A percentile compares a stretch with the other conserved stretches of the same genome.
Evolutionary conservation across 225 moss, liverwort and hornwort species (phyloP).

Genomic region (Marchantia paleacea): DNA sequence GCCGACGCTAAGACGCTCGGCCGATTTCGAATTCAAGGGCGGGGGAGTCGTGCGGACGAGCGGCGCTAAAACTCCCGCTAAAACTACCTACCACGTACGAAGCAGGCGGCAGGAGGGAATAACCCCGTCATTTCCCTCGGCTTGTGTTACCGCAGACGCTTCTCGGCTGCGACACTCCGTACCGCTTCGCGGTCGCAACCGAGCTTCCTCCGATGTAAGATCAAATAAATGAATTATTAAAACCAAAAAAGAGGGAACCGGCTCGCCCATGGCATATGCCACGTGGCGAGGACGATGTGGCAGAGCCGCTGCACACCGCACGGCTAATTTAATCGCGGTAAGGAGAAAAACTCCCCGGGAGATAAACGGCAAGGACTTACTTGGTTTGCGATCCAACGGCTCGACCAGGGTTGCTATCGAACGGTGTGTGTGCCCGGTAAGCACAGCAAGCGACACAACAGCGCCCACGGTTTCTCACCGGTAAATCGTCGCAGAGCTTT

Average conservation of each 20-base stretch:
- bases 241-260: slow-evolving; percentile 15
- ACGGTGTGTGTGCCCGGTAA: slow-evolving; percentile 14
- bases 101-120: background rate
- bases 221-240: background rate
- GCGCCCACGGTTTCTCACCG: background rate
- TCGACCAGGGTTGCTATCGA: slow-evolving; percentile 4
- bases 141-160: background rate
- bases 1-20: background rate
- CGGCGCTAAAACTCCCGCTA: background rate
- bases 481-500: background rate
- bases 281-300: slow-evolving; percentile 23
- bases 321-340: slow-evolving; percentile 1
- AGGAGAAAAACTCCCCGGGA: background rate
- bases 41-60: background rate
- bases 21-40: no score
- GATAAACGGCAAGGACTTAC: background rate
- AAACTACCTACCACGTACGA: slow-evolving; percentile 12
- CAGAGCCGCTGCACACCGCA: slow-evolving; percentile 13
- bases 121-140: slow-evolving; percentile 5
- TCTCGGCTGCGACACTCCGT: background rate
- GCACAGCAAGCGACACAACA: slow-evolving; percentile 6
- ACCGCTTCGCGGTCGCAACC: slow-evolving; percentile 18
- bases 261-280: slow-evolving; percentile 12
- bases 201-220: background rate
- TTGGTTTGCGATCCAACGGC: slow-evolving; percentile 19